phyloP scores from a whole-genome alignment of 2,329 filamentous ascomycete genomes.

The Apiospora phragmitis region DNA sequence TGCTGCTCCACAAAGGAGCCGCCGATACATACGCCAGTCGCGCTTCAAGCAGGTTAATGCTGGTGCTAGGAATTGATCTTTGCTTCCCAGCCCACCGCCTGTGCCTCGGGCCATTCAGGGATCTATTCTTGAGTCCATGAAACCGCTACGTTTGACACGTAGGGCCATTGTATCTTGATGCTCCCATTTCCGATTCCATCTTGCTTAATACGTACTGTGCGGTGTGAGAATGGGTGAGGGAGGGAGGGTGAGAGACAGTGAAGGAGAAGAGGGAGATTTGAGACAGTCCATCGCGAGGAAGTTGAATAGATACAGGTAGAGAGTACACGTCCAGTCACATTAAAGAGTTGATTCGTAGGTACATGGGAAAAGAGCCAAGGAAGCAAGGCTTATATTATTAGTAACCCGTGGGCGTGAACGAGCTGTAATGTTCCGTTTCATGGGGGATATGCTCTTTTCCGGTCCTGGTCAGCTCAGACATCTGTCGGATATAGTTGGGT shows the following conservation, averaged over 20 bases:
- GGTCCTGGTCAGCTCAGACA: background rate
- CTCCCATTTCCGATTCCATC: background rate
- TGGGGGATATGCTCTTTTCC: slow-evolving; percentile 2
- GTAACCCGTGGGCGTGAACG: background rate
- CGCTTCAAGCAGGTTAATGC: slow-evolving; percentile 15
- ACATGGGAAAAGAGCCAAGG: slow-evolving; percentile 20
- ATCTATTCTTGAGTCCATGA: slow-evolving; percentile 15
- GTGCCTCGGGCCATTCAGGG: slow-evolving; percentile 11
- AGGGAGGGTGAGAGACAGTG: slow-evolving; percentile 21
- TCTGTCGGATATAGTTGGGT: background rate
- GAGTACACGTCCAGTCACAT: background rate
- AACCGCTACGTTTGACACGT: slow-evolving; percentile 16
- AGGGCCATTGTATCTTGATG: slow-evolving; percentile 4
- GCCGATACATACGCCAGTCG: slow-evolving; percentile 17
- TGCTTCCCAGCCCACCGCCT: slow-evolving; percentile 7
- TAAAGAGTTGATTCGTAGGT: slow-evolving; percentile 19
- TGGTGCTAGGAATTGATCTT: slow-evolving; percentile 14
- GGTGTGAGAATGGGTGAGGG: slow-evolving; percentile 13
- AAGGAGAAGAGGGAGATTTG: slow-evolving; percentile 17
- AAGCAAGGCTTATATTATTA: slow-evolving; percentile 4
- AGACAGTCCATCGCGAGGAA: slow-evolving; percentile 9
- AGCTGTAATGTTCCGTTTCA: slow-evolving; percentile 1
- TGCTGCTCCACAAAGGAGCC: slow-evolving; percentile 15
- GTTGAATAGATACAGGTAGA: background rate
- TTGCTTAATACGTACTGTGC: slow-evolving; percentile 3